Base-by-base conservation (phyloP, 1,139 yeast genomes). In the Pichia sp. region DNA sequence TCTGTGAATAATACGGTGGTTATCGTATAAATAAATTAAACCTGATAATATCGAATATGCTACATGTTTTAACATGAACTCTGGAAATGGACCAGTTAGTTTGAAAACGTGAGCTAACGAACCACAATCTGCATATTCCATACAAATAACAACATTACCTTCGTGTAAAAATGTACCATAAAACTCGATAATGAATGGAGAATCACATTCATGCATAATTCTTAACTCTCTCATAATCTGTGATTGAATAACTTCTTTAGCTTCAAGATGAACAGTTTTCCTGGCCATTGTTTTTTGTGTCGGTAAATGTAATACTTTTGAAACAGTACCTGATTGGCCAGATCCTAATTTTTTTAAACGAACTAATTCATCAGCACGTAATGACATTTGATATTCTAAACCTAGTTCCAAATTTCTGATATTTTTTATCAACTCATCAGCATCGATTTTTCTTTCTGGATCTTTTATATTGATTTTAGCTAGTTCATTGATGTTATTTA, bases 61-160 rank as follows among this genome's bases (percentile, higher is more conserved):
- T 37, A 90, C 79, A 59, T 85, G 85, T 47, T 85, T 82, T 39
- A 90, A 70, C 47, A 87, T 82, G 44, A 71, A 70, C 53, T 83
- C 82, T 3, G 89, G 87, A 42, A 83, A 76, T 59, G 73, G 85
- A 47, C 70, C 85, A 68, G 68, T 61, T 34, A 66, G 57, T 55
- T 71, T 73, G 53, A 82, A 68, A 29, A 90, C 84, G 54, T 86
- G 80, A 64, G 90, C 97, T 45, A 92, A 71, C 0, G 97, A 88
- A 0, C 96, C 94, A 66, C 96, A 86, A 66, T 92, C 95, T 79
- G 92, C 86, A 65, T 87, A 90, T 65, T 92, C 97, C 96, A 90
- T 88, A 66, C 96, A 84, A 54, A 92, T 85, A 20, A 88, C 85
- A 34, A 85, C 86, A 58, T 79, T 82, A 55, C 78, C 79, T 56